phyloP scores from a whole-genome alignment of 208 protist genomes.

The Perkinsela sp. region DNA sequence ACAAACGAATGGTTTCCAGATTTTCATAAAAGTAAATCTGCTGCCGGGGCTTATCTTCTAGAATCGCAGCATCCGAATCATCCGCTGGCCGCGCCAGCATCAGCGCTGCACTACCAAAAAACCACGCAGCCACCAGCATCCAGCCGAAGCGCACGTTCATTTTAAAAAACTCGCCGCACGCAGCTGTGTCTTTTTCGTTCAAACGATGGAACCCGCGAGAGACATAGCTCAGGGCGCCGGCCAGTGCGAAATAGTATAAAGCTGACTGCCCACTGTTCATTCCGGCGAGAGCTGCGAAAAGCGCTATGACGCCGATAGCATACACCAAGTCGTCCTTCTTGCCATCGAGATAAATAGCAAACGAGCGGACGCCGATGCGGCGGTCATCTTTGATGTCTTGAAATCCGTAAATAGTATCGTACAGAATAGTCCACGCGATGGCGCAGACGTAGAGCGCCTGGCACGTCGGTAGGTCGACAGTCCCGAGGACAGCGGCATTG shows the following conservation, averaged over 20 bases:
- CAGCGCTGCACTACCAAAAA: background rate
- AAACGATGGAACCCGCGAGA: background rate
- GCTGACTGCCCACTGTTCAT: background rate
- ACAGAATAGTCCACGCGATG: slow-evolving; percentile 40
- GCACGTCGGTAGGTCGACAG: slow-evolving; percentile 5
- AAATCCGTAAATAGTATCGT: slow-evolving; percentile 62
- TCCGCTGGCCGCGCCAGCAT: background rate
- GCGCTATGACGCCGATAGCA: slow-evolving; percentile 6
- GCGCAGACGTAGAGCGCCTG: slow-evolving; percentile 17
- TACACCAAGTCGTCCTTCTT: slow-evolving; percentile 8
- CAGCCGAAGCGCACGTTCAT: background rate
- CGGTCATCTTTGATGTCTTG: slow-evolving; percentile 38
- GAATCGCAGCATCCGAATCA: background rate
- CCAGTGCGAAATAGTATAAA: background rate
- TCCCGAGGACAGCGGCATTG: slow-evolving; percentile 12
- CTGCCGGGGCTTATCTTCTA: background rate
- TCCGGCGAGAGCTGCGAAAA: background rate
- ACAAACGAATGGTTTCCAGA: no score
- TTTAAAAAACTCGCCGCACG: background rate
- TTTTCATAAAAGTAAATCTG: no score
- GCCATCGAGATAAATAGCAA: slow-evolving; percentile 23
- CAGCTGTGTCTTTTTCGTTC: background rate
- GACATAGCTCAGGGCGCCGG: background rate
- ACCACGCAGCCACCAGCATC: background rate
- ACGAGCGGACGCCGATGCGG: slow-evolving; percentile 30